A percentile compares a stretch with the other conserved stretches of the same genome.
phyloP scores from a whole-genome alignment of 352 stramenopile species.

The Globisporangium spinosum region DNA sequence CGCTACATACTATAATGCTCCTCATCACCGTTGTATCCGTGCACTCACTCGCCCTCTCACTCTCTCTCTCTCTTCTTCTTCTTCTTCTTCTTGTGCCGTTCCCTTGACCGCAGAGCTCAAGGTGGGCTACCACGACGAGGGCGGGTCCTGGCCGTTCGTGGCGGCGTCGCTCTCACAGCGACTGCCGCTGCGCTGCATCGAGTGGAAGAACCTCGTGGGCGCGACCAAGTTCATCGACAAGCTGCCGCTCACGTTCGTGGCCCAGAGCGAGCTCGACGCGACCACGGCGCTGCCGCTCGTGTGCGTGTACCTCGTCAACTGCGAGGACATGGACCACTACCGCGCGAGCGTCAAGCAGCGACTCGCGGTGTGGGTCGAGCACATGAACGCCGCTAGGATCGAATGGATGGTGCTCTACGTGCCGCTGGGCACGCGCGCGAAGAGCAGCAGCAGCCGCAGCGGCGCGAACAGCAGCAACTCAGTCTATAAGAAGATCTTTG shows the following conservation, averaged over 20 bases:
- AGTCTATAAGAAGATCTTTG: constrained; percentile 80
- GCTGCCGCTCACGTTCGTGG: constrained; percentile 46
- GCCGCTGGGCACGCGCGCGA: constrained; percentile 68
- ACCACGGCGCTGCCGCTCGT: constrained; percentile 36
- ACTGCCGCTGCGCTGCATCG: constrained; percentile 69
- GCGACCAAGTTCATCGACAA: constrained; percentile 31
- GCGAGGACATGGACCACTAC: constrained; percentile 79
- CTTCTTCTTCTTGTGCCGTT: neutral
- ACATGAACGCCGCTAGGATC: constrained; percentile 57
- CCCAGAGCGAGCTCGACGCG: constrained; percentile 18
- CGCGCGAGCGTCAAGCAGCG: constrained; percentile 42
- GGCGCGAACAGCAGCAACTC: constrained; percentile 21
- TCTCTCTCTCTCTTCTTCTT: neutral
- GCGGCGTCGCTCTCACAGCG: constrained; percentile 53
- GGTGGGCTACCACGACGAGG: constrained; percentile 68
- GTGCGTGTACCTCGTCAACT: constrained; percentile 80
- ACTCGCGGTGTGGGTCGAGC: constrained; percentile 60
- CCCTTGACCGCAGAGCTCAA: constrained; percentile 33
- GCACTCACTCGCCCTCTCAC: neutral
- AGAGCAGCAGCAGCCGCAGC: constrained; percentile 38
- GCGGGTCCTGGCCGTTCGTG: constrained; percentile 82
- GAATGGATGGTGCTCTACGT: constrained; percentile 86
- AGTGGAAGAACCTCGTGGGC: constrained; percentile 80
- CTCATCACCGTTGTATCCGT: neutral
- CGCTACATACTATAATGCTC: neutral